Percentiles rank a stretch among this genome's conserved stretches.
phyloP scores from a whole-genome alignment of 176 grass and related monocot genomes.

The Rhynchospora breviuscula region DNA sequence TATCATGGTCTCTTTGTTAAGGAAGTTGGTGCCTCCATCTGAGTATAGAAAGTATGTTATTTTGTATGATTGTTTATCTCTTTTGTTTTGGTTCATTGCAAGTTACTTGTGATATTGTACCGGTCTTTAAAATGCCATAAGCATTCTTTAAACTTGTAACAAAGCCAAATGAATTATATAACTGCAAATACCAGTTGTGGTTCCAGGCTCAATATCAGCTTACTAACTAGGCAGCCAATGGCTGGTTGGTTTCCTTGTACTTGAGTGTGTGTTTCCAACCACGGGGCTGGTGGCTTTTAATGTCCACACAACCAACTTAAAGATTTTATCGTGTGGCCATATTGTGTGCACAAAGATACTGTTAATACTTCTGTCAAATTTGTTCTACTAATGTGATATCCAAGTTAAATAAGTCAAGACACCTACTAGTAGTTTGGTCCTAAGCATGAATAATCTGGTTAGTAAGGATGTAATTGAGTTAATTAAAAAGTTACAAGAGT shows the following conservation, averaged over 20 bases:
- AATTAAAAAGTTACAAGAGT: not conserved
- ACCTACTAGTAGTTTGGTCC: not conserved
- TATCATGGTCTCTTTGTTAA: slow-evolving; percentile 89
- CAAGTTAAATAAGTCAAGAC: not conserved
- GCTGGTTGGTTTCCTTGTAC: not conserved
- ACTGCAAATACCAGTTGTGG: not conserved
- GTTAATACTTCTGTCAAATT: not conserved
- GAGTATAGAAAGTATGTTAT: slow-evolving; percentile 91
- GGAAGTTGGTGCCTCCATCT: slow-evolving; percentile 81
- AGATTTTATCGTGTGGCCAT: no score
- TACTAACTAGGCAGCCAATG: not conserved
- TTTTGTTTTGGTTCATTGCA: not conserved
- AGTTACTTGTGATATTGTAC: not conserved
- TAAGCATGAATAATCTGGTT: not conserved
- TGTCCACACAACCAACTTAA: no score
- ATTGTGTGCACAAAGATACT: not conserved
- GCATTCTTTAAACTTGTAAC: not conserved
- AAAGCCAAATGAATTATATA: not conserved
- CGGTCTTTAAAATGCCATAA: not conserved
- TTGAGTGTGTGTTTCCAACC: not conserved
- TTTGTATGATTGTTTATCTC: not conserved
- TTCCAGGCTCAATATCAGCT: not conserved
- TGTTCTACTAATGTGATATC: not conserved
- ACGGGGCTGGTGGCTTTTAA: not conserved
- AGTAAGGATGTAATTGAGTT: not conserved